These are phyloP conservation scores for Diophrys appendiculata DNA, from an alignment of 73 alveolate species.

Conservation along the genomic window DNA sequence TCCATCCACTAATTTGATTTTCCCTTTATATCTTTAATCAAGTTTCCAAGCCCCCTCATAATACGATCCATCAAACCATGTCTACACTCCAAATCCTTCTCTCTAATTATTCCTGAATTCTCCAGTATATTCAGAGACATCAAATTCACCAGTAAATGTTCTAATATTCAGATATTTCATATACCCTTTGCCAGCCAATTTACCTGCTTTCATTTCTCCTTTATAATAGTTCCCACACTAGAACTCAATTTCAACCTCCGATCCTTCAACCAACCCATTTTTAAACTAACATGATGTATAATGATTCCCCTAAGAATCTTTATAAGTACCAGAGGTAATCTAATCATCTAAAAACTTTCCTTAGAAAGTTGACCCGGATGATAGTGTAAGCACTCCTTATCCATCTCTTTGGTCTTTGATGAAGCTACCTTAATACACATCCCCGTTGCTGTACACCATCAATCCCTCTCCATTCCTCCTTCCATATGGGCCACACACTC, in stretches of 20 bases:
- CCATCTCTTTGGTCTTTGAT: slow-evolving; percentile 61
- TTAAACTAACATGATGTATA: slow-evolving; percentile 26
- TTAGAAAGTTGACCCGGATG: slow-evolving; percentile 51
- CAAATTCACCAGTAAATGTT: slow-evolving; percentile 7
- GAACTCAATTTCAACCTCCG: slow-evolving; percentile 19
- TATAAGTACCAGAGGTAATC: background rate
- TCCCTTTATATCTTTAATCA: slow-evolving; percentile 49
- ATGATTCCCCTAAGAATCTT: slow-evolving; percentile 24
- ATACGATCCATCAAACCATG: slow-evolving; percentile 48
- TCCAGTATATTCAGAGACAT: slow-evolving; percentile 59
- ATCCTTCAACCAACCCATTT: slow-evolving; percentile 34
- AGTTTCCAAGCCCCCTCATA: slow-evolving; percentile 52
- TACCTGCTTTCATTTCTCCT: slow-evolving; percentile 36
- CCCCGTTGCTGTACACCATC: slow-evolving; percentile 54
- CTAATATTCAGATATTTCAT: background rate
- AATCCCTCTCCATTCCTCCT: slow-evolving; percentile 62
- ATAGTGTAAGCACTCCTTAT: slow-evolving; percentile 44
- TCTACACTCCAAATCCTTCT: slow-evolving; percentile 64
- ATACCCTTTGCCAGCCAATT: slow-evolving; percentile 23
- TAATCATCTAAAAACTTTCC: slow-evolving; percentile 60
- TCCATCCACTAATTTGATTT: slow-evolving; percentile 51
- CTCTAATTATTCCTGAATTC: slow-evolving; percentile 56
- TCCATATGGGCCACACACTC: slow-evolving; percentile 27
- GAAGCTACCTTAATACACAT: slow-evolving; percentile 74
- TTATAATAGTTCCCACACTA: slow-evolving; percentile 21